Conservation (phyloP, 306 rosid species). For the Hylodesmum podocarpum region DNA sequence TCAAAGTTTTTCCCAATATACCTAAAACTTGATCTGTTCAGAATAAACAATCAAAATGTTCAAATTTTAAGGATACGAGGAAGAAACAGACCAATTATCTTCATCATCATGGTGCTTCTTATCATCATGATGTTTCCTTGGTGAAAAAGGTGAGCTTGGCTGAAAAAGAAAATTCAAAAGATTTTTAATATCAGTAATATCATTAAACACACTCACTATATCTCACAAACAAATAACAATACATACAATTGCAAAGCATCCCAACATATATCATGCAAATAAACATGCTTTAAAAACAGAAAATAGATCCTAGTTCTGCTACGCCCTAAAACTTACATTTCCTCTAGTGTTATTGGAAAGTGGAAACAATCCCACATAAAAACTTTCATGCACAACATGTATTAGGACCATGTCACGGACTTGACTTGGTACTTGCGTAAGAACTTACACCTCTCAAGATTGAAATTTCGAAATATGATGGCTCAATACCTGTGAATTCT, state of each 20-base stretch:
- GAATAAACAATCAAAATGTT: conserved; percentile 30
- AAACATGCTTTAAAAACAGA: neutral
- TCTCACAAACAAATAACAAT: neutral
- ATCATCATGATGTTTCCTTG: conserved; percentile 54
- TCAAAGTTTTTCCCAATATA: conserved; percentile 1
- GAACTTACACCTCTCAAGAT: neutral
- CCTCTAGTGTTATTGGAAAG: conserved; percentile 2
- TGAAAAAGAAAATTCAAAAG: conserved; percentile 33
- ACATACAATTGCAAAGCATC: conserved; percentile 15
- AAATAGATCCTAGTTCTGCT: conserved; percentile 4
- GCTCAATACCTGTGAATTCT: conserved; percentile 46
- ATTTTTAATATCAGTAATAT: conserved; percentile 24
- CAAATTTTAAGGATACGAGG: conserved; percentile 83
- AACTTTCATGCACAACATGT: neutral
- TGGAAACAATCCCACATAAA: neutral
- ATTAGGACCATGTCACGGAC: conserved; percentile 9
- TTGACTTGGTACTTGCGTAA: neutral
- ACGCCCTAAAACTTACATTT: conserved; percentile 13
- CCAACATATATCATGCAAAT: conserved; percentile 6
- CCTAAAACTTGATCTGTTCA: conserved; percentile 18
- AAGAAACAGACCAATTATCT: conserved; percentile 74
- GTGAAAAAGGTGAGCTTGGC: conserved; percentile 71
- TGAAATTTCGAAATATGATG: conserved; percentile 15
- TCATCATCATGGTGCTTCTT: conserved; percentile 81
- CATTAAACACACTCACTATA: neutral